Conservation (phyloP, 1,139 yeast genomes). For the Protomyces pachydermus region DNA sequence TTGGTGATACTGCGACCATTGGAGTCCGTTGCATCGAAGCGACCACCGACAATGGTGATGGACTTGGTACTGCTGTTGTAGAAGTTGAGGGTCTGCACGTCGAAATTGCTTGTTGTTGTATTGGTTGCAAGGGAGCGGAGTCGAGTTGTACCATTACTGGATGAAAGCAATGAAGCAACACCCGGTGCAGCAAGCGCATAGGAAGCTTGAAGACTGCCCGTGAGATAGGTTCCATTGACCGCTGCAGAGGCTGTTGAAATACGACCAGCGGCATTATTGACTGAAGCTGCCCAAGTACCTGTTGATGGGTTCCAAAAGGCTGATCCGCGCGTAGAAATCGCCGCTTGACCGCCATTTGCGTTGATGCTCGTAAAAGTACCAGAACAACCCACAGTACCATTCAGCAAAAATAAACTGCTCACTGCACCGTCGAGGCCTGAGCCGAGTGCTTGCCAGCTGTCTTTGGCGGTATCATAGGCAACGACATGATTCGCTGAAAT, state of each 20-base stretch:
- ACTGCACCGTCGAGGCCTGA: constrained; percentile 37
- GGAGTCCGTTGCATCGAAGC: constrained; percentile 1
- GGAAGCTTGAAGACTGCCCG: constrained; percentile 28
- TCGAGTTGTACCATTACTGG: constrained; percentile 7
- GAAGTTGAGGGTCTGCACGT: constrained; percentile 16
- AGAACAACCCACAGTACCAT: constrained; percentile 43
- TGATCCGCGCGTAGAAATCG: not conserved
- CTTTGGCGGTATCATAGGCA: constrained; percentile 36
- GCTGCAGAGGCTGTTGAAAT: not conserved
- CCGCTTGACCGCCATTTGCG: not conserved
- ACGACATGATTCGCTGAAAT: constrained; percentile 36
- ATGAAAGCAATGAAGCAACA: constrained; percentile 23
- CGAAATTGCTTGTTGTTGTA: not conserved
- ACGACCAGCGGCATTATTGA: constrained; percentile 5
- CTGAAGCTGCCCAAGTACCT: constrained; percentile 1
- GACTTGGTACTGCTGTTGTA: constrained; percentile 19
- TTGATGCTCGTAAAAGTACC: constrained; percentile 36
- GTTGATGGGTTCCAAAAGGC: constrained; percentile 18
- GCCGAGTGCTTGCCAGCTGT: constrained; percentile 35
- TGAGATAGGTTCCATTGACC: constrained; percentile 19
- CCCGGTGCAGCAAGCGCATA: constrained; percentile 28
- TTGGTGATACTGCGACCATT: constrained; percentile 7
- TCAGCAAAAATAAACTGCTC: constrained; percentile 32
- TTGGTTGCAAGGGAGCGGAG: not conserved
- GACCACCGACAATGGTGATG: constrained; percentile 26